These are phyloP conservation scores for Leccinellum albellum DNA, from an alignment of 768 basidiomycete genomes.

Conservation along the genomic window DNA sequence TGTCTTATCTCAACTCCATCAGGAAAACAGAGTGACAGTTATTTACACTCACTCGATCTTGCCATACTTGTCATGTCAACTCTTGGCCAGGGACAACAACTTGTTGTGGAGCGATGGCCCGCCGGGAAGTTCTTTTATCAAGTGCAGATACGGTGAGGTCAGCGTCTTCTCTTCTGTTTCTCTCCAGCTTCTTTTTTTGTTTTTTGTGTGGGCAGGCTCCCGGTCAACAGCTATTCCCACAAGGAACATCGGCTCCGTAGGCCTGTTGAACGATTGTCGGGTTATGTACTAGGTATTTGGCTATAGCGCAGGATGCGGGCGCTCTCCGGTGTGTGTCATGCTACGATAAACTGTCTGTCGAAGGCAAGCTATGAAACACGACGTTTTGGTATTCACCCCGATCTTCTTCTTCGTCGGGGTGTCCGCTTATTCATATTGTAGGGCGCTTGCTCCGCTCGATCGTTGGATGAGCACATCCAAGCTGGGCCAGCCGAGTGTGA, in stretches of 20 bases:
- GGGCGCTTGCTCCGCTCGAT: constrained; percentile 31
- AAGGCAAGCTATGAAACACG: constrained; percentile 61
- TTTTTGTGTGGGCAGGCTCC: no score
- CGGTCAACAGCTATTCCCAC: constrained; percentile 51
- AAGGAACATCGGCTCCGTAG: constrained; percentile 57
- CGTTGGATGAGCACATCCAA: constrained; percentile 38
- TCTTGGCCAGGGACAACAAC: no score
- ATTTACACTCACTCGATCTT: no score
- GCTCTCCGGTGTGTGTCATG: constrained; percentile 41
- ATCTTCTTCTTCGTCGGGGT: neutral
- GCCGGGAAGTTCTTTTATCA: no score
- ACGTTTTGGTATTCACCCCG: constrained; percentile 42
- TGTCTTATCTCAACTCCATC: no score
- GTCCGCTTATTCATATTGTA: constrained; percentile 3
- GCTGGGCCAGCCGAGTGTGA: constrained; percentile 63
- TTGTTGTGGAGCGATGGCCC: no score
- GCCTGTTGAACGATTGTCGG: constrained; percentile 68
- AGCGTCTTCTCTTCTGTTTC: constrained; percentile 19
- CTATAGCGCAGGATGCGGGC: no score
- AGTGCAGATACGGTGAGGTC: no score
- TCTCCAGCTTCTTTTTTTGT: neutral
- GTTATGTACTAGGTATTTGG: constrained; percentile 52
- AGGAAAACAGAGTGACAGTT: no score
- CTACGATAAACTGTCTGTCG: constrained; percentile 32
- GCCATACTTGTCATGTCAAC: no score